phyloP scores from a whole-genome alignment of 2,329 filamentous ascomycete genomes.

The Xylariaceae sp. region DNA sequence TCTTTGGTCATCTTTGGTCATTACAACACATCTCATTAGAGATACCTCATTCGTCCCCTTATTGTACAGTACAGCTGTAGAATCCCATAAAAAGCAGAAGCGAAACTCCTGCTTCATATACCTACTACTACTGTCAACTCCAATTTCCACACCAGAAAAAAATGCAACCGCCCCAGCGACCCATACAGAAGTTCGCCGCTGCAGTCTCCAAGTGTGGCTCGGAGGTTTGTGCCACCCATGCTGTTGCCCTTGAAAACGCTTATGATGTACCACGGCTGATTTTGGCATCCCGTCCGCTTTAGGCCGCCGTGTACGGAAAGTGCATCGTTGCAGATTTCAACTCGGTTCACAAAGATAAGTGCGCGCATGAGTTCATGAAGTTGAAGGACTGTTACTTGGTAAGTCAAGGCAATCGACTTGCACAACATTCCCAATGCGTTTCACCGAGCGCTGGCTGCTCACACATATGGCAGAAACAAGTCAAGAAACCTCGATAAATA shows the following conservation, averaged over 20 bases:
- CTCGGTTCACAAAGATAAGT: slow-evolving; percentile 85
- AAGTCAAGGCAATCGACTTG: slow-evolving; percentile 27
- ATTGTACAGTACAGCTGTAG: too few relatives aligned
- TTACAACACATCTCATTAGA: too few relatives aligned
- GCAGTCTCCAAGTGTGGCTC: slow-evolving; percentile 51
- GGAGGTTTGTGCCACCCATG: slow-evolving; percentile 36
- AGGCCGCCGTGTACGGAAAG: slow-evolving; percentile 85
- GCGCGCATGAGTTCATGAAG: slow-evolving; percentile 73
- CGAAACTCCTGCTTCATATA: too few relatives aligned
- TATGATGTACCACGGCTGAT: too few relatives aligned
- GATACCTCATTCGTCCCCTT: too few relatives aligned
- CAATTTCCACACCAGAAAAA: neutral
- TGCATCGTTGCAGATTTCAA: slow-evolving; percentile 90
- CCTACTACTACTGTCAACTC: neutral
- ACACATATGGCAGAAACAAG: slow-evolving; percentile 39
- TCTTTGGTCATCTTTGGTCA: too few relatives aligned
- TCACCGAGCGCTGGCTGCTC: slow-evolving; percentile 5
- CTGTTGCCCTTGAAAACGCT: neutral
- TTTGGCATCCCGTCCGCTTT: neutral
- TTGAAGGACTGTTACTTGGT: slow-evolving; percentile 87
- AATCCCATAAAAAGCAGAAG: too few relatives aligned
- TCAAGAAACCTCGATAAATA: slow-evolving; percentile 40
- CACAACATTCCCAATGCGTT: neutral
- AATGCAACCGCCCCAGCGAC: slow-evolving; percentile 35
- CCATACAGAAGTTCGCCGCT: slow-evolving; percentile 50